Conservation (phyloP, 768 basidiomycete genomes). For the Russula virescens region DNA sequence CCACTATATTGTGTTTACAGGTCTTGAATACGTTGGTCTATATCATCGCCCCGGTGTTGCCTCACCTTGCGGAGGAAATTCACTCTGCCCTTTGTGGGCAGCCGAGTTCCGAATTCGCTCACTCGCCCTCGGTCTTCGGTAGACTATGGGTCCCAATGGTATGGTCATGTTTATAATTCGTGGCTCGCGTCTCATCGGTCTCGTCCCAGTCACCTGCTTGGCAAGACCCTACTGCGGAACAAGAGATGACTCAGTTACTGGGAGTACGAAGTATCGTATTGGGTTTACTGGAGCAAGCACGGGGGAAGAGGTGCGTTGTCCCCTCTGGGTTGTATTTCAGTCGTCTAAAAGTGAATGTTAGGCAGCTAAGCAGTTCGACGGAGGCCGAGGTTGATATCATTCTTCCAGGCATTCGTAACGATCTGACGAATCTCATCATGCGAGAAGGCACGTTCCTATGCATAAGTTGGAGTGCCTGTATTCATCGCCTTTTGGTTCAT, state of each 20-base stretch:
- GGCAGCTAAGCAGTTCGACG: conserved; percentile 66
- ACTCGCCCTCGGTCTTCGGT: conserved; percentile 60
- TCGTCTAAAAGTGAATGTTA: conserved; percentile 29
- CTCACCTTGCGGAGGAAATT: conserved; percentile 89
- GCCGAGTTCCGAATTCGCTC: conserved; percentile 22
- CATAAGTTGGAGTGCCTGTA: not conserved
- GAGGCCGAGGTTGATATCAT: conserved; percentile 71
- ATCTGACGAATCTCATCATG: conserved; percentile 34
- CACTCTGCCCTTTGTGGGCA: conserved; percentile 35
- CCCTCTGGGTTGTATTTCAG: not conserved
- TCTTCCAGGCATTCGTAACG: conserved; percentile 36
- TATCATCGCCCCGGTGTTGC: conserved; percentile 79
- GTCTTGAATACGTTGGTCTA: conserved; percentile 59
- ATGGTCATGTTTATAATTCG: conserved; percentile 26
- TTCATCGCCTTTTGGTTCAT: conserved; percentile 1
- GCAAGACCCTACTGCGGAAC: conserved; percentile 50
- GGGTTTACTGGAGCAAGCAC: conserved; percentile 67
- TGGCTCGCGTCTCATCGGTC: not conserved
- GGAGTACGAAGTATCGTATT: conserved; percentile 56
- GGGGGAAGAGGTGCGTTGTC: conserved; percentile 60
- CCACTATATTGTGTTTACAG: conserved; percentile 34
- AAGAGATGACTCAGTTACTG: conserved; percentile 61
- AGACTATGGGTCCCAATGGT: conserved; percentile 67
- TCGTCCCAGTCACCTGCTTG: conserved; percentile 48
- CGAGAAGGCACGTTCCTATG: conserved; percentile 34